phyloP scores from a whole-genome alignment of 129 eudicot genomes.

The Flaveria trinervia region DNA sequence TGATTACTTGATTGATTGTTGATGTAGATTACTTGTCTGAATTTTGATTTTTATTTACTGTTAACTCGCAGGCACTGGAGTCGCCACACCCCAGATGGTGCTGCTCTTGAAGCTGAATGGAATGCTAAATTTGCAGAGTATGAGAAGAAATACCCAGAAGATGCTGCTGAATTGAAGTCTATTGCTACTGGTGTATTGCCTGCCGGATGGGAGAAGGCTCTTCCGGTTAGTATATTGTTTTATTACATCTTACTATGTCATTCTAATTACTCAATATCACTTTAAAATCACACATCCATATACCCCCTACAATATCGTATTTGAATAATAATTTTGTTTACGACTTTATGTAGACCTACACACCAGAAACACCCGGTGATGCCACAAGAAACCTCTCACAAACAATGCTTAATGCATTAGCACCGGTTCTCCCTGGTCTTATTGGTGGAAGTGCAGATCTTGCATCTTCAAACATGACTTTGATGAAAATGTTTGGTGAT shows the following conservation, averaged over 20 bases:
- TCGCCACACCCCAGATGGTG: constrained; percentile 82
- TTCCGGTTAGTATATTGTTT: constrained; percentile 57
- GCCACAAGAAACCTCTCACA: constrained; percentile 94
- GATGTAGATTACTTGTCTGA: not conserved
- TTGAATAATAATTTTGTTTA: constrained; percentile 4
- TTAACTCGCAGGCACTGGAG: constrained; percentile 77
- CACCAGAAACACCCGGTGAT: constrained; percentile 85
- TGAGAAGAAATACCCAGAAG: constrained; percentile 82
- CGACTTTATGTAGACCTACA: constrained; percentile 59
- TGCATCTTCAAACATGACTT: constrained; percentile 96
- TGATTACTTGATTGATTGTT: not conserved
- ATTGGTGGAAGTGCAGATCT: constrained; percentile 99
- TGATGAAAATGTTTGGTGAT: constrained; percentile 87
- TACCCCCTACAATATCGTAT: not conserved
- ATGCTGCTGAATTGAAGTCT: constrained; percentile 73
- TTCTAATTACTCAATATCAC: not conserved
- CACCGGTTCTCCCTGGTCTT: constrained; percentile 80
- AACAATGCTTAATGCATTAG: constrained; percentile 72
- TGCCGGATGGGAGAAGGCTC: constrained; percentile 92
- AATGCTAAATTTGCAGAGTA: constrained; percentile 82
- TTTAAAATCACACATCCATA: not conserved
- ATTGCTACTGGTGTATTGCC: constrained; percentile 62
- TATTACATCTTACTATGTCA: no score
- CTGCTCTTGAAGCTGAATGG: constrained; percentile 92
- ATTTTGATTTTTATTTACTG: not conserved